Percentiles rank a stretch among this genome's conserved stretches.
Evolutionary conservation across 139 green algal genomes (phyloP).

Genomic region (Chlorella sp.): DNA sequence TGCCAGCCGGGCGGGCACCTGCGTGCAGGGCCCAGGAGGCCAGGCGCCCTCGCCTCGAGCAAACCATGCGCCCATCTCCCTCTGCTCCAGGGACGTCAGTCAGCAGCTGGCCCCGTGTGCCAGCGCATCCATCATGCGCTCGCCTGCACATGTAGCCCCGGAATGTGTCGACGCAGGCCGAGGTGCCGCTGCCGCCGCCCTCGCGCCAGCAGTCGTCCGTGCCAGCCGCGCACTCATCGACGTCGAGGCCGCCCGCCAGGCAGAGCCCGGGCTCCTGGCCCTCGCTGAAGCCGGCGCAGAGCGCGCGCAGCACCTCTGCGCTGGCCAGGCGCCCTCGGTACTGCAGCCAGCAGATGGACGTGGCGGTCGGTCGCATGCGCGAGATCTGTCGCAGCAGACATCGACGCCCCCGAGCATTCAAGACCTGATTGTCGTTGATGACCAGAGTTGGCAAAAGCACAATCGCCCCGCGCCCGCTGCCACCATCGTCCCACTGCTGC

Average conservation of each 20-base stretch:
- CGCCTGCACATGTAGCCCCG: slow-evolving; percentile 64
- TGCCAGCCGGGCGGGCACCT: too few relatives aligned
- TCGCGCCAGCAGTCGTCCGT: slow-evolving; percentile 57
- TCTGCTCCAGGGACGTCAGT: too few relatives aligned
- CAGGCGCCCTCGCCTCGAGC: too few relatives aligned
- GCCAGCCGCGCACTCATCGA: slow-evolving; percentile 46
- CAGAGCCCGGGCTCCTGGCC: slow-evolving; percentile 62
- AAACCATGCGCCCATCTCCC: too few relatives aligned
- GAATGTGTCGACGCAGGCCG: slow-evolving; percentile 76
- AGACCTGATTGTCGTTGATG: slow-evolving; percentile 42
- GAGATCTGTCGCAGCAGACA: not conserved
- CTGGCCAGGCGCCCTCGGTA: slow-evolving; percentile 61
- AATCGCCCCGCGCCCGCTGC: slow-evolving; percentile 38
- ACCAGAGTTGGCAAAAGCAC: slow-evolving; percentile 74
- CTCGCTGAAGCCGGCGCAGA: slow-evolving; percentile 76
- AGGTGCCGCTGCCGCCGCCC: slow-evolving; percentile 9
- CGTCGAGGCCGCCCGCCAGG: slow-evolving; percentile 40
- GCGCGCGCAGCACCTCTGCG: slow-evolving; percentile 54
- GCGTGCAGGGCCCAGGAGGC: too few relatives aligned
- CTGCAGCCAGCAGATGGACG: slow-evolving; percentile 52
- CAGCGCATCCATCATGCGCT: too few relatives aligned
- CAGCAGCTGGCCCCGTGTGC: too few relatives aligned
- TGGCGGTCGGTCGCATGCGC: not conserved
- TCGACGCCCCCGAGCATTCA: not conserved
- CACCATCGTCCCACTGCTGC: slow-evolving; percentile 50